These are phyloP conservation scores for Trichophyton benhamiae DNA, from an alignment of 2,329 filamentous ascomycete genomes.

Conservation along the genomic window DNA sequence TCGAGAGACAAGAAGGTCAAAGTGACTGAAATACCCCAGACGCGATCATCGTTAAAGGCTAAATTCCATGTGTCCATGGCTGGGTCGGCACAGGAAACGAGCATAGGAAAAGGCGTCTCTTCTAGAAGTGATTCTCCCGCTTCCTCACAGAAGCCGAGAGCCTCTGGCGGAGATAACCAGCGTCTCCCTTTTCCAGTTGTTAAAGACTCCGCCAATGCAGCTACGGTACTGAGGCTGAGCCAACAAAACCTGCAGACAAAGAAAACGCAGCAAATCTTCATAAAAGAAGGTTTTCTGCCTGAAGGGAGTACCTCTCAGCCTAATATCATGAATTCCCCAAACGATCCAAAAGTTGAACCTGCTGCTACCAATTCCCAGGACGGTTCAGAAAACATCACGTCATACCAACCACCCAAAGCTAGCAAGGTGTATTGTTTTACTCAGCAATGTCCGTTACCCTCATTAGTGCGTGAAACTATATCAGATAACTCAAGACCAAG, in stretches of 20 bases:
- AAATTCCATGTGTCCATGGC: neutral
- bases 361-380: neutral
- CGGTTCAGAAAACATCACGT: neutral
- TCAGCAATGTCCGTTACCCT: conserved; percentile 19
- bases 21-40: conserved; percentile 6
- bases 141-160: conserved; percentile 18
- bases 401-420: conserved; percentile 20
- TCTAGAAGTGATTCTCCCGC: neutral
- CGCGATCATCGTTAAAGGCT: conserved; percentile 17
- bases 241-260: conserved; percentile 49
- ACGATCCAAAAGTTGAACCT: neutral
- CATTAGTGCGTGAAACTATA: conserved; percentile 46
- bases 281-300: neutral
- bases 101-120: too few relatives aligned
- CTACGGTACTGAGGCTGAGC: conserved; percentile 52
- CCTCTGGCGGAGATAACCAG: conserved; percentile 24
- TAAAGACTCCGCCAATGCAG: conserved; percentile 59
- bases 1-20: neutral
- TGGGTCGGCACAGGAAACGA: neutral
- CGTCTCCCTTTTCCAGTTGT: conserved; percentile 59
- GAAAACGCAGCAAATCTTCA: conserved; percentile 21
- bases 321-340: too few relatives aligned
- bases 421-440: conserved; percentile 19
- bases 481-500: conserved; percentile 46
- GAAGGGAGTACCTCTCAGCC: neutral